Percentiles rank a stretch among this genome's conserved stretches.
These are phyloP conservation scores for Tolypocladium ovalisporum DNA, from an alignment of 2,329 filamentous ascomycete genomes.

Conservation along the genomic window DNA sequence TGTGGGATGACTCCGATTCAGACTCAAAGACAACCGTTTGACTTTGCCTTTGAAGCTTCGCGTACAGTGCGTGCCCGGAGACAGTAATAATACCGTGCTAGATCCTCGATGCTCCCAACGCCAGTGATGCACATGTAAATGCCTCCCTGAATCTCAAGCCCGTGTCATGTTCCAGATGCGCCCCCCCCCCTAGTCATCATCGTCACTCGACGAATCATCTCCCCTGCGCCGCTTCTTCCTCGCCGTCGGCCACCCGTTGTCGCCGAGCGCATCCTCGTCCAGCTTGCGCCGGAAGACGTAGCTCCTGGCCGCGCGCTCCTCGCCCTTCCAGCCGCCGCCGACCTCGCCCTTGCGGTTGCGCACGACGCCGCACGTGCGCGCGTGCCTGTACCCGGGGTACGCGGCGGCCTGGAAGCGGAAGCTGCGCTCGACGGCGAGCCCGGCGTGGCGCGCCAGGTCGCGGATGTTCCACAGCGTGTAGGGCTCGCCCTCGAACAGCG, in stretches of 20 bases:
- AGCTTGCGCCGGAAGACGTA: constrained; percentile 53
- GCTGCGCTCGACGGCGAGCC: constrained; percentile 58
- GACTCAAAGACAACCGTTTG: neutral
- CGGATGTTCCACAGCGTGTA: constrained; percentile 94
- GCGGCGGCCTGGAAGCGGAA: constrained; percentile 55
- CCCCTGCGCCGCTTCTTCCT: constrained; percentile 20
- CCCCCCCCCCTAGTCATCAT: constrained; percentile 5
- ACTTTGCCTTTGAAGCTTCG: neutral
- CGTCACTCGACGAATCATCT: constrained; percentile 22
- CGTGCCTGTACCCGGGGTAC: constrained; percentile 67
- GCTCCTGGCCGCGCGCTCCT: constrained; percentile 38
- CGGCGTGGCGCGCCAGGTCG: constrained; percentile 71
- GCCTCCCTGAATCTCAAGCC: neutral
- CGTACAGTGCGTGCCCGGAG: neutral
- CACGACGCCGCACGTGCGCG: constrained; percentile 59
- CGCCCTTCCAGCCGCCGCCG: constrained; percentile 30
- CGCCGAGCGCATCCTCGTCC: constrained; percentile 23
- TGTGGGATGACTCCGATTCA: neutral
- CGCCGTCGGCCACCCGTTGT: constrained; percentile 5
- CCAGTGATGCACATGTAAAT: neutral
- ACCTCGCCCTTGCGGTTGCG: constrained; percentile 32
- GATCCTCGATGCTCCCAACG: neutral
- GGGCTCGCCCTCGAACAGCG: constrained; percentile 85
- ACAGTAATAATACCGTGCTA: neutral
- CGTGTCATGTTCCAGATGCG: neutral